Evolutionary conservation across 176 grass and related monocot species (phyloP), one percentile per base, ranked within the genome.

Genomic region (Chloris gayana): DNA sequence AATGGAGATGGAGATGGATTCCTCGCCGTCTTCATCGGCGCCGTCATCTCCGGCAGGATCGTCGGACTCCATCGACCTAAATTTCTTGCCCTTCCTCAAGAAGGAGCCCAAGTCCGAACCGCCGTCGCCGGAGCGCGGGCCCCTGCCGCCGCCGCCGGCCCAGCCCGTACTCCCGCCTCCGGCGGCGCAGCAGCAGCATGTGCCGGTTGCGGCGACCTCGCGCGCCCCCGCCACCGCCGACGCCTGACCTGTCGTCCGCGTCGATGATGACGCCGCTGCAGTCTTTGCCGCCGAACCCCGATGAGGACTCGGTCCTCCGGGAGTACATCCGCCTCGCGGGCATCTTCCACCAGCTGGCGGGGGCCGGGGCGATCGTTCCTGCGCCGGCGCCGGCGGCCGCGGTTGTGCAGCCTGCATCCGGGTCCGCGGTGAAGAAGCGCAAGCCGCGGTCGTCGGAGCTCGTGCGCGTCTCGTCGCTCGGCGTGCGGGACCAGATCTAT

Each of bases 401-500:
- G 29, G 80, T 80, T 35, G 85, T 75, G 74, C 79, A 85, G 35
- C 74, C 83, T 13, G 81, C 57, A 76, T 77, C 80, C 37, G 83
- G 80, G 64, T 70, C 85, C 58, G 69, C 47, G 15, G 67, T 67
- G 21, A 93, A 90, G 87, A 95, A 95, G 83, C 90, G 97, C 7
- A 88, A 92, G 57, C 80, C 91, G 39, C 88, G 97, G 11, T 99
- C 97, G 46, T 56, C 97, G 32, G 97, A 99, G 79, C 87, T 99
- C 85, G 97, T 99, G 30, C 93, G 97, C 64, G 97, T 95, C 21
- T 93, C 90, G 38, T 91, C 93, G 14, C 81, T 99, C 15, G 79
- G 86, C 72, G 49, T 80, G 31, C 86, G 79, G 57, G 97, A 99
- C 65, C 90, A 88, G 92, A 91, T 99, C 88, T 93, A 96, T 70